phyloP scores from a whole-genome alignment of 345 rosid species.

The Eucalyptus decipiens region DNA sequence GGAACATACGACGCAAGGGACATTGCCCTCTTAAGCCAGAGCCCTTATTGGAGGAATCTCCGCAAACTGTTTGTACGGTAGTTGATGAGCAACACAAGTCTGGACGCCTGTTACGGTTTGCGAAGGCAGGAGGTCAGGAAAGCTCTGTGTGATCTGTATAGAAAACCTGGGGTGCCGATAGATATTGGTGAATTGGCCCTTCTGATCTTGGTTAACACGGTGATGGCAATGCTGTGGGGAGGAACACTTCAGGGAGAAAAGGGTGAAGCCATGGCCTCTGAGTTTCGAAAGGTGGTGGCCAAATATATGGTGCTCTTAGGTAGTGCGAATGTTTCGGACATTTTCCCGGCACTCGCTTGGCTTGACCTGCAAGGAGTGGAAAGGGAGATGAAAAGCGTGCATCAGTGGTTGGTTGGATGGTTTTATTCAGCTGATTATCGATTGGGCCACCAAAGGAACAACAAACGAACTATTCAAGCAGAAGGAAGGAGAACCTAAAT shows the following conservation, averaged over 20 bases:
- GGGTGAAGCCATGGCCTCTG: neutral
- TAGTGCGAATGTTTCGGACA: constrained; percentile 28
- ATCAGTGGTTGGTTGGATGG: neutral
- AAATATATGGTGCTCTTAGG: constrained; percentile 5
- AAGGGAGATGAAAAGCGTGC: neutral
- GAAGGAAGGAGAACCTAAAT: neutral
- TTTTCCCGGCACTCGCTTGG: constrained; percentile 20
- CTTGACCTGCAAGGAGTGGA: constrained; percentile 35
- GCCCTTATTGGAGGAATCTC: constrained; percentile 8
- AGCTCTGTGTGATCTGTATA: neutral
- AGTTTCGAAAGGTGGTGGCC: neutral
- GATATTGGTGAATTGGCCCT: constrained; percentile 14
- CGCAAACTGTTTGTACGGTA: constrained; percentile 19
- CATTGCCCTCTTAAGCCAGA: constrained; percentile 4
- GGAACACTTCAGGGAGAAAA: constrained; percentile 2
- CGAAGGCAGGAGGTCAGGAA: constrained; percentile 7
- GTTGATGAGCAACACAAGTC: constrained; percentile 11
- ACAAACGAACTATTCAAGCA: neutral
- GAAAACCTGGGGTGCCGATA: neutral
- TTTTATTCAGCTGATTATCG: constrained; percentile 5
- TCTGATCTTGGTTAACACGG: neutral
- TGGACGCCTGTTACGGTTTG: constrained; percentile 14
- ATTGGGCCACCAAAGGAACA: neutral
- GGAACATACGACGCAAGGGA: constrained; percentile 10
- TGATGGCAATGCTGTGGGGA: constrained; percentile 29